A percentile compares a stretch with the other conserved stretches of the same genome.
Evolutionary conservation across 306 rosid species (phyloP).

Genomic region (Calophaca sinica): DNA sequence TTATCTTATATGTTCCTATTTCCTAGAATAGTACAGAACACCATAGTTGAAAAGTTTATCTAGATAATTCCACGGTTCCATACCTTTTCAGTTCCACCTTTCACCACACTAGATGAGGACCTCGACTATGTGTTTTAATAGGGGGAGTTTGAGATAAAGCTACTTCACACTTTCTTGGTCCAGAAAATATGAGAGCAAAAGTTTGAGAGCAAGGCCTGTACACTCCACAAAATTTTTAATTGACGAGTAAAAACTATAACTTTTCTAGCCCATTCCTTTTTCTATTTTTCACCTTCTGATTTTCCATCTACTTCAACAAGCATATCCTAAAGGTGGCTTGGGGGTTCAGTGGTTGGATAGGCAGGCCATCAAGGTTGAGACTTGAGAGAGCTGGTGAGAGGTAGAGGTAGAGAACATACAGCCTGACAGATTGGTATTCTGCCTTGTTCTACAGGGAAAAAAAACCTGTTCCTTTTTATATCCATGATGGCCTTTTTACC

Average conservation of each 20-base stretch:
- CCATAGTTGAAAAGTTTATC: constrained; percentile 9
- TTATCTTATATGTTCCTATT: neutral
- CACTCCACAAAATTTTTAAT: neutral
- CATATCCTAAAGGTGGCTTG: neutral
- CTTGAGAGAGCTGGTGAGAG: neutral
- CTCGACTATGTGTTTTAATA: neutral
- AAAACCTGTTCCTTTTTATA: neutral
- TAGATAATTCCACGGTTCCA: constrained; percentile 3
- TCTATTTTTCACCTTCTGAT: neutral
- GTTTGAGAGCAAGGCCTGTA: neutral
- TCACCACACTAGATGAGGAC: constrained; percentile 9
- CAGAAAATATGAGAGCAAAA: neutral
- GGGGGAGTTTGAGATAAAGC: neutral
- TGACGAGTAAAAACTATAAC: neutral
- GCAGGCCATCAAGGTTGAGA: neutral
- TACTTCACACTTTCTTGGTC: constrained; percentile 1
- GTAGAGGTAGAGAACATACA: neutral
- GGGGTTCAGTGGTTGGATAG: neutral
- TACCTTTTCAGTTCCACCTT: neutral
- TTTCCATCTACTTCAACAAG: neutral
- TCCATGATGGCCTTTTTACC: constrained; percentile 6
- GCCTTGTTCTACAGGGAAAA: neutral
- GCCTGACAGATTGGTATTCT: neutral
- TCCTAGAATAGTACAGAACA: constrained; percentile 14
- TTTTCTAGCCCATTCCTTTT: neutral